Conservation (phyloP, 805 yeast species). For the Metschnikowia vanudenii region DNA sequence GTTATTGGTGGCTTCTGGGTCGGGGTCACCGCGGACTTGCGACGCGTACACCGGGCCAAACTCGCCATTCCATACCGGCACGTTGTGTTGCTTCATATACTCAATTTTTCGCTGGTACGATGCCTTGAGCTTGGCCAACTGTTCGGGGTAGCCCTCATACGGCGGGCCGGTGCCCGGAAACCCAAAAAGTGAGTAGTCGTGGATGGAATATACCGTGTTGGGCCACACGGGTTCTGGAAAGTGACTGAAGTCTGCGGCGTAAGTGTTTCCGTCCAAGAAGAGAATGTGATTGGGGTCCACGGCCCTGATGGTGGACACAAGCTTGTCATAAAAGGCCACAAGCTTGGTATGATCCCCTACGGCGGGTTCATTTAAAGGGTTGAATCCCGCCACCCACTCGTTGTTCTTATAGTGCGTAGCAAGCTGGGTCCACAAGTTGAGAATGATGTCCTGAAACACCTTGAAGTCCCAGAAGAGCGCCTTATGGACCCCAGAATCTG, state of each 20-base stretch:
- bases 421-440: slow-evolving; percentile 45
- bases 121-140: slow-evolving; percentile 33
- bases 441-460: slow-evolving; percentile 46
- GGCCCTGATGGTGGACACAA: slow-evolving; percentile 40
- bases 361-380: slow-evolving; percentile 54
- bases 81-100: slow-evolving; percentile 37
- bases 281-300: slow-evolving; percentile 50
- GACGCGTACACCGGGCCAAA: slow-evolving; percentile 52
- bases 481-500: slow-evolving; percentile 47
- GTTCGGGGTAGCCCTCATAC: slow-evolving; percentile 36
- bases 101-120: slow-evolving; percentile 46
- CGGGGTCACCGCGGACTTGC: slow-evolving; percentile 40
- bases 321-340: slow-evolving; percentile 36
- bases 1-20: slow-evolving; percentile 36
- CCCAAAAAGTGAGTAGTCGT: slow-evolving; percentile 46
- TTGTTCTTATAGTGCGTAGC: slow-evolving; percentile 48
- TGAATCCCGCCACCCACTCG: slow-evolving; percentile 53
- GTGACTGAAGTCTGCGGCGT: slow-evolving; percentile 49
- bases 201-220: slow-evolving; percentile 50
- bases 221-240: slow-evolving; percentile 41
- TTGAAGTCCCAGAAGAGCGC: slow-evolving; percentile 51
- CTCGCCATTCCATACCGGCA: slow-evolving; percentile 56
- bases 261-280: slow-evolving; percentile 51
- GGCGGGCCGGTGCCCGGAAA: slow-evolving; percentile 40
- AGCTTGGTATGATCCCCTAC: slow-evolving; percentile 42